Evolutionary conservation across 257 asterid genomes (phyloP), one percentile per base, ranked within the genome.

Genomic region (Avicennia marina): DNA sequence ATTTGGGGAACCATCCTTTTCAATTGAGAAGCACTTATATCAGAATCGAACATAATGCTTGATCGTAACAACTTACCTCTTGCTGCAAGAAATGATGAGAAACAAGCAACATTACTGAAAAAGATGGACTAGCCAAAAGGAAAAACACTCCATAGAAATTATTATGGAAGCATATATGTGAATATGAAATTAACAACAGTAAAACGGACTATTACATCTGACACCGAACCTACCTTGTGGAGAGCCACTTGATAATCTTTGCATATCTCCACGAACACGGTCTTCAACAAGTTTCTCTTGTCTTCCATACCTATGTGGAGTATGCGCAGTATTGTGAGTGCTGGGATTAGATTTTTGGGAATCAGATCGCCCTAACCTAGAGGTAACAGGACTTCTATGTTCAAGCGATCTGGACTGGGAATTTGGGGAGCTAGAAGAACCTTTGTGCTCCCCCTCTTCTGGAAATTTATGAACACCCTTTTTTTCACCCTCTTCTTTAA

Each of bases 41-140:
- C 85, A 85, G 83, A 81, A 86, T 80, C 87, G 76, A 84, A 81
- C 86, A 79, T 78, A 82, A 77, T 61, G 71, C 90, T 87, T 78
- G 91, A 76, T 79, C 83, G 72, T 67, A 84, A 84, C 86, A 77
- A 89, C 99, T 93, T 93, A 93, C 99, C 99, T 89, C 91, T 89
- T 82, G 90, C 99, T 83, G 98, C 97, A 82, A 88, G 78, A 73
- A 65, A 57, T 25, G 34, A 67, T 55, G 61, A 60, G 73, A 66
- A 77, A 67, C 72, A 50, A 57, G 72, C 64, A 69, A 53, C 56
- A 67, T 81, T 65, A 71, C 55, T 46, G 40, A 55, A 54, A 62
- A 32, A 36, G 51, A 71, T 50, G 52, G 44, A 34, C 59, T 20
- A 20, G 39, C 58, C 49, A 62, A 58, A 59, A 0, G 46, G 39